These are phyloP conservation scores for Leccinum fibrillosum DNA, from an alignment of 768 basidiomycete species.

Conservation along the genomic window DNA sequence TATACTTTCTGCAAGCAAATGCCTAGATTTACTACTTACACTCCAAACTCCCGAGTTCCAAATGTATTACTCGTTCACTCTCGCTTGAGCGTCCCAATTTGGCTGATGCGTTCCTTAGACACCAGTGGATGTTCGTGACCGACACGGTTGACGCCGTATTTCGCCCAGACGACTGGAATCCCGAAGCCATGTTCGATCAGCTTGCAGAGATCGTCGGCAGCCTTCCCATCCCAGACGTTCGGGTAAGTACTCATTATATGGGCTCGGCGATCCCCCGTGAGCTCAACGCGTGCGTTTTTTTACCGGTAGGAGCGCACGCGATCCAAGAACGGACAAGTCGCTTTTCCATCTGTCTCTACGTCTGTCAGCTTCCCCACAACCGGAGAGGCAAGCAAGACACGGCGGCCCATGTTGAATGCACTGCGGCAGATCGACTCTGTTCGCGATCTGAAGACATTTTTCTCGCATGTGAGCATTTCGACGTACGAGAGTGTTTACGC, in stretches of 20 bases:
- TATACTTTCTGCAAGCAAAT: constrained; percentile 88
- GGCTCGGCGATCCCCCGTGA: neutral
- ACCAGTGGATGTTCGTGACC: constrained; percentile 98
- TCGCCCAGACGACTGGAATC: constrained; percentile 76
- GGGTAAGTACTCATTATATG: constrained; percentile 10
- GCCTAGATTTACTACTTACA: constrained; percentile 87
- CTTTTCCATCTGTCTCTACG: constrained; percentile 20
- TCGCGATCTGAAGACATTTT: constrained; percentile 85
- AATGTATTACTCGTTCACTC: constrained; percentile 53
- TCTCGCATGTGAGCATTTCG: constrained; percentile 82
- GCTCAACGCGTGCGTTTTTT: neutral
- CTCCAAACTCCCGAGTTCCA: constrained; percentile 98
- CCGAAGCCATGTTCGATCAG: constrained; percentile 88
- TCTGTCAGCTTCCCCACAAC: constrained; percentile 27
- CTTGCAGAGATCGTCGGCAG: constrained; percentile 79
- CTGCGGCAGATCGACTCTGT: constrained; percentile 80
- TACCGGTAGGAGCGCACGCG: constrained; percentile 25
- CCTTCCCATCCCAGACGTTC: constrained; percentile 48
- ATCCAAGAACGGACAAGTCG: constrained; percentile 20
- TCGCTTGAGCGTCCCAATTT: neutral
- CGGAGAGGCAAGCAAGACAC: constrained; percentile 47
- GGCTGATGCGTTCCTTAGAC: constrained; percentile 40
- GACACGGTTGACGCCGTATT: constrained; percentile 96
- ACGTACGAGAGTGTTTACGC: constrained; percentile 91
- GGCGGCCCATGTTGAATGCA: constrained; percentile 68